Conservation (phyloP, 2,329 filamentous ascomycete genomes). For the Pseudogymnoascus sp. region DNA sequence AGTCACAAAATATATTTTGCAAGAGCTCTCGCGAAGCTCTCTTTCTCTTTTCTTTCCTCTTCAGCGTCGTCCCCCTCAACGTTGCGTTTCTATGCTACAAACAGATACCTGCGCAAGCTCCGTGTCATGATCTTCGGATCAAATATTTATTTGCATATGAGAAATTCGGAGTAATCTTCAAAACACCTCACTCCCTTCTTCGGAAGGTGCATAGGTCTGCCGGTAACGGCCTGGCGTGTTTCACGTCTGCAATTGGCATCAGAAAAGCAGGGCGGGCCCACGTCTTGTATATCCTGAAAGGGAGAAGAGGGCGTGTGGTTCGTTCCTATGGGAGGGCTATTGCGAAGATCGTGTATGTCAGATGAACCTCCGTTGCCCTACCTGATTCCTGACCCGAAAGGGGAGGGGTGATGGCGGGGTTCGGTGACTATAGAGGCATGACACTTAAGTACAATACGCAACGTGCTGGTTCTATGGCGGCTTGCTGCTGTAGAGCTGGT, state of each 20-base stretch:
- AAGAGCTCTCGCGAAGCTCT: conserved; percentile 11
- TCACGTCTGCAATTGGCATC: conserved; percentile 82
- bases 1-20: conserved; percentile 13
- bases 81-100: conserved; percentile 95
- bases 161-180: conserved; percentile 99
- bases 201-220: conserved; percentile 52
- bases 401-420: conserved; percentile 3
- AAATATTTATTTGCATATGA: conserved; percentile 62
- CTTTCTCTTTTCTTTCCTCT: conserved; percentile 34
- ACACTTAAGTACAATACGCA: conserved; percentile 96
- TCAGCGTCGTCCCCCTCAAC: conserved; percentile 79
- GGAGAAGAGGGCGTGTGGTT: conserved; percentile 32
- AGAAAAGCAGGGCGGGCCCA: conserved; percentile 67
- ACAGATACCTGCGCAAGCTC: conserved; percentile 45
- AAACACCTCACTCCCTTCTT: conserved; percentile 38
- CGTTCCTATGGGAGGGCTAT: conserved; percentile 80
- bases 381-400: conserved; percentile 5
- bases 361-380: not conserved
- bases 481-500: conserved; percentile 15
- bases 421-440: conserved; percentile 30
- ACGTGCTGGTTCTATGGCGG: conserved; percentile 47
- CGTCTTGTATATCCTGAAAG: conserved; percentile 25
- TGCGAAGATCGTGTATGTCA: conserved; percentile 82
- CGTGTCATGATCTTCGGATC: conserved; percentile 23
- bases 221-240: conserved; percentile 82